phyloP scores from a whole-genome alignment of 2,329 filamentous ascomycete species.

The Pyricularia sp. region DNA sequence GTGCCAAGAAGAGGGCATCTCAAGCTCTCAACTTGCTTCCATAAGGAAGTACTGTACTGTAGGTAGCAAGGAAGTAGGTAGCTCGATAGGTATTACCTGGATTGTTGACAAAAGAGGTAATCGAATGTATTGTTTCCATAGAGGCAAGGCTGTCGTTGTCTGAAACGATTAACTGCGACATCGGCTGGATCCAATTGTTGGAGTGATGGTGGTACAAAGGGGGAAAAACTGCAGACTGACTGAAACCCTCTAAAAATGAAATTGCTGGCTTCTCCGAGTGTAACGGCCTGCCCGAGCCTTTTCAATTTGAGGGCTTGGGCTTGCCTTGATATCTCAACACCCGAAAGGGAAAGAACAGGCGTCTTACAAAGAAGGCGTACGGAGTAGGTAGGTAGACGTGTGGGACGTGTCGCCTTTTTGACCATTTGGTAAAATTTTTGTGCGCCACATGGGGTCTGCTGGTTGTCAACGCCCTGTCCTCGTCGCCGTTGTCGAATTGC shows the following conservation, averaged over 20 bases:
- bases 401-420: background rate
- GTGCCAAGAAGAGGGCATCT: no score
- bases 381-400: background rate
- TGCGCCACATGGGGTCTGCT: background rate
- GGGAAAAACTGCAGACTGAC: no score
- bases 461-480: background rate
- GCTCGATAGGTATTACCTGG: background rate
- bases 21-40: no score
- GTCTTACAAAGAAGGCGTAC: background rate
- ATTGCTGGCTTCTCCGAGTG: no score
- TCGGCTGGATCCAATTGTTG: background rate
- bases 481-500: background rate
- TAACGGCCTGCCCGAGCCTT: background rate
- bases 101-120: background rate
- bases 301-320: background rate
- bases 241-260: background rate
- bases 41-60: no score
- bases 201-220: no score
- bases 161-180: background rate
- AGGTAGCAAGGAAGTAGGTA: no score
- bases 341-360: background rate
- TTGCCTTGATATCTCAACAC: background rate
- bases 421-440: background rate
- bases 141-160: background rate
- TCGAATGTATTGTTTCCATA: background rate